Percentiles rank a stretch among this genome's conserved stretches.
Conservation (phyloP, 1,139 yeast genomes). For the Suhomyces terraborum region DNA sequence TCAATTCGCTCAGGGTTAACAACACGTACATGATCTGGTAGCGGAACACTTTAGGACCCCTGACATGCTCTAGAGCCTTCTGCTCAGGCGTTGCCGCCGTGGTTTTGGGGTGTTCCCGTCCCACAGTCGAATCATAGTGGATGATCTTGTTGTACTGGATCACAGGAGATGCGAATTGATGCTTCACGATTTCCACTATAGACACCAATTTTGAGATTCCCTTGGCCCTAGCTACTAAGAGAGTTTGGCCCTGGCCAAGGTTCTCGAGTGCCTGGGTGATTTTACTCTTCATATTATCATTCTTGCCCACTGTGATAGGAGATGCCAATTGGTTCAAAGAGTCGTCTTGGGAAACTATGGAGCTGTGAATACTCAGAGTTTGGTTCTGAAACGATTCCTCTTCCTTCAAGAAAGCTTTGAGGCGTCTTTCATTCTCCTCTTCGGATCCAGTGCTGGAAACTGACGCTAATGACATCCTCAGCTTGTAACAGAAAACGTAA, state of each 20-base stretch:
- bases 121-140: conserved; percentile 11
- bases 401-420: conserved; percentile 6
- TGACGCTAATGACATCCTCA: conserved; percentile 1
- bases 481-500: not conserved
- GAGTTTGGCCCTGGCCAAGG: conserved; percentile 13
- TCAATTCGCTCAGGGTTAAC: conserved; percentile 15
- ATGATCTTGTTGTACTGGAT: conserved; percentile 19
- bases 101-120: conserved; percentile 11
- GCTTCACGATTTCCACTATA: conserved; percentile 31
- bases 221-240: conserved; percentile 23
- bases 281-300: conserved; percentile 29
- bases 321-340: conserved; percentile 1
- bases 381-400: conserved; percentile 5
- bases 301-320: conserved; percentile 24
- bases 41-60: conserved; percentile 22
- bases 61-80: conserved; percentile 13
- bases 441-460: not conserved
- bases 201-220: conserved; percentile 30
- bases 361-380: not conserved
- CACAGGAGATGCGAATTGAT: conserved; percentile 2
- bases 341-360: conserved; percentile 2
- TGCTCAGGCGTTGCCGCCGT: not conserved
- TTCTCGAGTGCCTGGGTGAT: conserved; percentile 20
- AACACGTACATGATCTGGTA: conserved; percentile 26
- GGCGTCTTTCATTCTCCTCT: conserved; percentile 5